A percentile compares a stretch with the other conserved stretches of the same genome.
Conservation (phyloP, 176 grass and related monocot genomes). For the Aegilops speltoides region DNA sequence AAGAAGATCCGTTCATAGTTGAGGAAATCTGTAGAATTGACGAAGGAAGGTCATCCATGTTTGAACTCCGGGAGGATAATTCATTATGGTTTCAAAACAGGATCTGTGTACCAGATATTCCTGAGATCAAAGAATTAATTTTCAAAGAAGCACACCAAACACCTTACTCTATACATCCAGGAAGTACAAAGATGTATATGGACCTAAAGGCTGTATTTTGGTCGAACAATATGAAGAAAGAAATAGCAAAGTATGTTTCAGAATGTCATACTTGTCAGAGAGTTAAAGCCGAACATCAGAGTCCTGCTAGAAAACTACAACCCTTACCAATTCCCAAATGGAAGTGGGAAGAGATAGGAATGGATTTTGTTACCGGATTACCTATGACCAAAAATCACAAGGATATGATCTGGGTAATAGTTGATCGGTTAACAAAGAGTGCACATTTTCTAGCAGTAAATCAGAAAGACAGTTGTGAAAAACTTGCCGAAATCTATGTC, state of each 20-base stretch:
- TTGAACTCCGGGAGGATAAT: too few relatives aligned
- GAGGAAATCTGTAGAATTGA: not conserved
- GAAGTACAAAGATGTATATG: not conserved
- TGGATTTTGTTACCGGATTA: not conserved
- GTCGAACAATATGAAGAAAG: not conserved
- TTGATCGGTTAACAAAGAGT: not conserved
- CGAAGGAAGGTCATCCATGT: not conserved
- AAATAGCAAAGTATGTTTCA: not conserved
- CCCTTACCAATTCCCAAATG: not conserved
- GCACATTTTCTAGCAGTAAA: not conserved
- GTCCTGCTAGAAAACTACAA: not conserved
- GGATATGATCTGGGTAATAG: not conserved
- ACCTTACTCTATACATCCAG: not conserved
- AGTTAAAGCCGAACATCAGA: not conserved
- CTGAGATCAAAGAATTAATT: not conserved
- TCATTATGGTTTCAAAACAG: not conserved
- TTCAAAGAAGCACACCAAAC: not conserved
- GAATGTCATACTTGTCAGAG: not conserved
- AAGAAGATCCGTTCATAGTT: not conserved
- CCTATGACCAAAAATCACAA: not conserved
- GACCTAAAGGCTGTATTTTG: not conserved
- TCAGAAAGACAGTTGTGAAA: not conserved
- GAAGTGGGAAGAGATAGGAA: not conserved
- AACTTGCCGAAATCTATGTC: not conserved
- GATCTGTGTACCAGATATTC: not conserved